phyloP scores from a whole-genome alignment of 495 filamentous ascomycete species.

The Aspergillus avenaceus region DNA sequence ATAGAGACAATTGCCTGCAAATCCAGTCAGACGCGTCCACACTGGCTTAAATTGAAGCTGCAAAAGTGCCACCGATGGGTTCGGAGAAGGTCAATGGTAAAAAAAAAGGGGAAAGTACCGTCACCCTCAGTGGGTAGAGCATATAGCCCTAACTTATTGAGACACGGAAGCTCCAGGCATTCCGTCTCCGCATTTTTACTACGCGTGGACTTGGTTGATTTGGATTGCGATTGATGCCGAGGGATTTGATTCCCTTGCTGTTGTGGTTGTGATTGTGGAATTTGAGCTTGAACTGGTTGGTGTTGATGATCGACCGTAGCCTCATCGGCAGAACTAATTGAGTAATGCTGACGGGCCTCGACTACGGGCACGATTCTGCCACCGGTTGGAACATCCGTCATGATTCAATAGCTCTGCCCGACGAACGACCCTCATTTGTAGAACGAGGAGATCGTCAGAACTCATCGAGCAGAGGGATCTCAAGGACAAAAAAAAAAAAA shows the following conservation, averaged over 20 bases:
- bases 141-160: slow-evolving; percentile 36
- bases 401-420: slow-evolving; percentile 33
- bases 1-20: slow-evolving; percentile 69
- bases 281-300: not conserved
- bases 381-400: slow-evolving; percentile 40
- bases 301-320: slow-evolving; percentile 8
- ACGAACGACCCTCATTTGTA: slow-evolving; percentile 40
- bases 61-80: not conserved
- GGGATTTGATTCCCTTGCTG: slow-evolving; percentile 1
- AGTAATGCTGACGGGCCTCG: slow-evolving; percentile 25
- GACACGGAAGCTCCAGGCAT: slow-evolving; percentile 34
- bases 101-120: slow-evolving; percentile 25
- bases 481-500: slow-evolving; percentile 6
- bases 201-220: slow-evolving; percentile 12
- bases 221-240: slow-evolving; percentile 5
- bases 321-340: slow-evolving; percentile 15
- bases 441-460: not conserved
- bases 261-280: not conserved
- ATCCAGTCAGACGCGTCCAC: slow-evolving; percentile 17
- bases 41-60: no score
- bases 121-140: slow-evolving; percentile 44
- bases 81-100: not conserved
- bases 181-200: slow-evolving; percentile 21
- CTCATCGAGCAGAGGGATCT: slow-evolving; percentile 18
- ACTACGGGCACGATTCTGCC: slow-evolving; percentile 49